Evolutionary conservation across 2,329 filamentous ascomycete genomes (phyloP), one percentile per base, ranked within the genome.

Genomic region (Dichotomopilus funicola): DNA sequence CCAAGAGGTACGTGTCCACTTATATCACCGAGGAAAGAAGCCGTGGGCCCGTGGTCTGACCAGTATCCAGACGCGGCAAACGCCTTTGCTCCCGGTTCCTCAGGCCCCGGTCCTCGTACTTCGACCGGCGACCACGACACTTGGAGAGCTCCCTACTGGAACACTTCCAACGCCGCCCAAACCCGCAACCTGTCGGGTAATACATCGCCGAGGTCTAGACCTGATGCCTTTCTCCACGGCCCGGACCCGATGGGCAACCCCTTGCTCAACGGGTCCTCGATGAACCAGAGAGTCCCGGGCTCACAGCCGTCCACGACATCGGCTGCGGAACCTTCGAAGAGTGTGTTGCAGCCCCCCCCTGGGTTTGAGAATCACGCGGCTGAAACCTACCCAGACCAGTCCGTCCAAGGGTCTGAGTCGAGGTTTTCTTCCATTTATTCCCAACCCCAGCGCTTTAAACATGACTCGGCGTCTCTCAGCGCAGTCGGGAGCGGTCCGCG

Each of bases 81-180:
- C 46, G 61, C 67, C 31, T 73, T 73, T 35, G 63, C 69, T 41
- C 78, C 81, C 62, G 77, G 74, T 53, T 82, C 85, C 65, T 84
- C 82, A 3, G 87, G 87, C 49, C 89, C 87, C 5, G 79, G 83
- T 58, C 87, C 86, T 56, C 75, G 91, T 41, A 77, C 88, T 57
- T 78, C 82, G 45, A 81, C 83, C 43, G 88, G 87, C 8, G 85
- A 89, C 65, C 80, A 81, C 13, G 85, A 88, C 62, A 74, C 77
- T 47, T 88, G 85, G 48, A 35, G 83, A 69, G 65, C 57, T 71
- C 70, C 51, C 74, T 74, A 46, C 12, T 90, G 87, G 87, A 79
- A 78, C 60, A 71, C 75, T 57, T 70, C 75, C 31, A 79, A 82
- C 46, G 71, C 68, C 42, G 70, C 73, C 10, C 71, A 73, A 41